Evolutionary conservation across 176 grass and related monocot species (phyloP).

Genomic region (Eragrostis nindensis): DNA sequence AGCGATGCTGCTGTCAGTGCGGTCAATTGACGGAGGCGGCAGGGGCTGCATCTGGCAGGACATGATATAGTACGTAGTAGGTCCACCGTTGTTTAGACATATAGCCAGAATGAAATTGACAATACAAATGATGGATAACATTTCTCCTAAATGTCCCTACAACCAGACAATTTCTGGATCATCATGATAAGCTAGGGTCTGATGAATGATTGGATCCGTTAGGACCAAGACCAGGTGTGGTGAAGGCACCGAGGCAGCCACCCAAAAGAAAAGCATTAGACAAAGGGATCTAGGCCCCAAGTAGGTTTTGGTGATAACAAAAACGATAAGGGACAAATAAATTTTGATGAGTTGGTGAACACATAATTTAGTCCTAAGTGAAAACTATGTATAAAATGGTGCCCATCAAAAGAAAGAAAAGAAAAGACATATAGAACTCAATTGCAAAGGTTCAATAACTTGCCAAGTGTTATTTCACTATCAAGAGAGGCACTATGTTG

Average conservation of each 20-base stretch:
- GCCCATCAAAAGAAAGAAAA: too few relatives aligned
- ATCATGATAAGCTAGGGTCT: background rate
- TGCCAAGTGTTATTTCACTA: too few relatives aligned
- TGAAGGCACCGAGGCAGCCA: background rate
- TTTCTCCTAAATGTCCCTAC: background rate
- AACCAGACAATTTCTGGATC: slow-evolving; percentile 6
- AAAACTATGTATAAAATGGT: too few relatives aligned
- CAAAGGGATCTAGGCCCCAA: background rate
- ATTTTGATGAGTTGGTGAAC: too few relatives aligned
- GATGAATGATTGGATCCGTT: background rate
- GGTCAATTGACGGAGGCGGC: slow-evolving; percentile 23
- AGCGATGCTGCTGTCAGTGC: background rate
- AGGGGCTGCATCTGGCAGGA: background rate
- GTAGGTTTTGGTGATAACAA: too few relatives aligned
- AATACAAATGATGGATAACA: slow-evolving; percentile 3
- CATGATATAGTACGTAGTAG: background rate
- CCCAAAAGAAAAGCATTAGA: background rate
- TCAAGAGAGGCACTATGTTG: too few relatives aligned
- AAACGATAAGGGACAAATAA: too few relatives aligned
- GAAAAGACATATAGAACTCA: too few relatives aligned
- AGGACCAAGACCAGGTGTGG: background rate
- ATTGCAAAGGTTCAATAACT: too few relatives aligned
- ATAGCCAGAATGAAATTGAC: slow-evolving; percentile 29
- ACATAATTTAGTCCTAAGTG: too few relatives aligned
- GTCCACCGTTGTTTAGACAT: slow-evolving; percentile 23